Evolutionary conservation across 2,329 filamentous ascomycete genomes (phyloP).

Genomic region (Pestalotiopsis sp.): DNA sequence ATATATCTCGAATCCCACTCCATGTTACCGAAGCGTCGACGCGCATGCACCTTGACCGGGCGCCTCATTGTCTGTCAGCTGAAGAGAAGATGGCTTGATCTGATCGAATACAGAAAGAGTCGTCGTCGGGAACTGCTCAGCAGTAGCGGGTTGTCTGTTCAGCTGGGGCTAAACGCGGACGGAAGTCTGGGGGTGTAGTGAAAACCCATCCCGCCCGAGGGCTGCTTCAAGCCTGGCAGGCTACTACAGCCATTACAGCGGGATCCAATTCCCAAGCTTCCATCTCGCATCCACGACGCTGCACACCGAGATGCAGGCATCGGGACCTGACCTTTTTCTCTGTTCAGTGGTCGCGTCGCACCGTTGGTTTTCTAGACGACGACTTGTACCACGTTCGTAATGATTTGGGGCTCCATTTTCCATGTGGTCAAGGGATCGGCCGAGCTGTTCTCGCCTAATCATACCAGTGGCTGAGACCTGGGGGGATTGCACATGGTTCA

Average conservation of each 20-base stretch:
- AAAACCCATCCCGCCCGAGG: no score
- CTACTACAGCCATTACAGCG: neutral
- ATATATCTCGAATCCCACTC: neutral
- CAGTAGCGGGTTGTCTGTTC: neutral
- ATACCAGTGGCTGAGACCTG: conserved; percentile 13
- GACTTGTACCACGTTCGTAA: conserved; percentile 2
- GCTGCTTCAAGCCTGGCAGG: no score
- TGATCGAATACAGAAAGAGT: neutral
- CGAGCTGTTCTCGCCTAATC: conserved; percentile 1
- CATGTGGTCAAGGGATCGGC: neutral
- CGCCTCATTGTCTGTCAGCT: neutral
- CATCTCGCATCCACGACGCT: neutral
- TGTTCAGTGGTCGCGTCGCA: neutral
- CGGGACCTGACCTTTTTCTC: neutral
- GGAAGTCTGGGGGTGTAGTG: no score
- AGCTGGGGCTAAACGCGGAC: neutral
- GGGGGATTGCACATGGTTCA: neutral
- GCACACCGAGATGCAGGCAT: neutral
- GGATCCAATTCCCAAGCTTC: neutral
- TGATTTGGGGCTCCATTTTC: neutral
- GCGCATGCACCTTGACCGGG: neutral
- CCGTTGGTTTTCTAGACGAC: neutral
- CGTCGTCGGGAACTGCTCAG: neutral
- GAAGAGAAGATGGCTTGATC: neutral
- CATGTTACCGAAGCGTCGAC: neutral